Conservation (phyloP, 306 rosid genomes). For the Pyrus pyrifolia region DNA sequence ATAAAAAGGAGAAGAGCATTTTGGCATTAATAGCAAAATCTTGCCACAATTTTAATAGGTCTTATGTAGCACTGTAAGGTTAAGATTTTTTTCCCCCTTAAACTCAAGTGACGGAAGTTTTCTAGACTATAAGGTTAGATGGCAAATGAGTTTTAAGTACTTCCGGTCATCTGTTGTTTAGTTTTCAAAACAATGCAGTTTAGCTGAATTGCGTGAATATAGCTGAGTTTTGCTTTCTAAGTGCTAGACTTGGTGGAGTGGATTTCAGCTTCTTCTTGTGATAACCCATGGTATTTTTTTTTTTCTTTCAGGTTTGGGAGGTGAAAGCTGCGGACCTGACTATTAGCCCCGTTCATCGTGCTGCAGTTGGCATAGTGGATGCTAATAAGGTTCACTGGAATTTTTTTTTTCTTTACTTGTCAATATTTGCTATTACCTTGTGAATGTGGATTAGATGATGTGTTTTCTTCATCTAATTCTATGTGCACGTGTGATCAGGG, state of each 20-base stretch:
- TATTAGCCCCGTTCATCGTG: slow-evolving; percentile 87
- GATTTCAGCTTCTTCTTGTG: background rate
- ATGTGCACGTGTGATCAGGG: slow-evolving; percentile 39
- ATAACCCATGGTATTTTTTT: background rate
- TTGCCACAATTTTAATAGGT: background rate
- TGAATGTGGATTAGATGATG: background rate
- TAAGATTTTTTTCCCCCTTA: background rate
- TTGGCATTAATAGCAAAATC: background rate
- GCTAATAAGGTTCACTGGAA: slow-evolving; percentile 47
- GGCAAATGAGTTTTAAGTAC: background rate
- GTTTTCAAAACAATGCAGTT: background rate
- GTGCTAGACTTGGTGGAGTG: background rate
- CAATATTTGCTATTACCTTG: slow-evolving; percentile 2
- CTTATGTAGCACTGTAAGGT: background rate
- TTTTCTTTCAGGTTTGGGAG: slow-evolving; percentile 68
- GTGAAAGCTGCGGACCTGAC: slow-evolving; percentile 97
- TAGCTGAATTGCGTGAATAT: background rate
- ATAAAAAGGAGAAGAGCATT: no score
- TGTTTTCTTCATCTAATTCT: slow-evolving; percentile 12
- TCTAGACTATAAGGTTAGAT: background rate
- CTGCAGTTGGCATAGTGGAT: slow-evolving; percentile 81
- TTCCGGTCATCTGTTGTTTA: background rate
- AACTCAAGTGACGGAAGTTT: background rate
- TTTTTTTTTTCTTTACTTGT: background rate
- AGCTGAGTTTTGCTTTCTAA: background rate